Evolutionary conservation across 345 rosid genomes (phyloP).

Genomic region (Hevea brasiliensis): DNA sequence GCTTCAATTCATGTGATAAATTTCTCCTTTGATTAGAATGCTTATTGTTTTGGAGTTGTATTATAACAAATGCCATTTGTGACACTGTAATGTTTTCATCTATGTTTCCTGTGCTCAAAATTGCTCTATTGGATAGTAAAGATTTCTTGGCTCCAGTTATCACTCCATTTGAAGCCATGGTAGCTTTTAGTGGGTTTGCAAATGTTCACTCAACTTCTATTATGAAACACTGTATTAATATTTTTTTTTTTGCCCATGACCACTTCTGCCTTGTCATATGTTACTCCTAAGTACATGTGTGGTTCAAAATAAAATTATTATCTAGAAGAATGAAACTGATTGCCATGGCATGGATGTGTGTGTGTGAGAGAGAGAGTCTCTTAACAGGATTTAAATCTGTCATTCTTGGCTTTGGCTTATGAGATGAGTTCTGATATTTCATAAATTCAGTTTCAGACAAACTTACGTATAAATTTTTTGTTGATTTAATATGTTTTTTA

Average conservation of each 20-base stretch:
- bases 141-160: conserved; percentile 89
- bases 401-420: no score
- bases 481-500: no score
- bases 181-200: conserved; percentile 79
- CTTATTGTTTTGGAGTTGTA: conserved; percentile 8
- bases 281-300: background rate
- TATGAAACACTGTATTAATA: background rate
- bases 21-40: background rate
- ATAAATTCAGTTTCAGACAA: no score
- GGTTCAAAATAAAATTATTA: no score
- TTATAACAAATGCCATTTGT: conserved; percentile 17
- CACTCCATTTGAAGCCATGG: conserved; percentile 86
- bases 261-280: background rate
- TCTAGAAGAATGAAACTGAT: background rate
- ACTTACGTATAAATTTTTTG: no score
- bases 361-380: no score
- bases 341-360: background rate
- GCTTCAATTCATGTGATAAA: conserved; percentile 1
- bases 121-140: conserved; percentile 89
- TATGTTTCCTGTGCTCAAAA: conserved; percentile 88
- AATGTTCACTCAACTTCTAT: background rate
- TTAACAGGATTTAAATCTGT: no score
- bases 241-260: background rate
- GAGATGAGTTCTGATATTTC: no score
- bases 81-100: conserved; percentile 82